Evolutionary conservation across 2,329 filamentous ascomycete species (phyloP).

Genomic region (Neopestalotiopsis sp.): DNA sequence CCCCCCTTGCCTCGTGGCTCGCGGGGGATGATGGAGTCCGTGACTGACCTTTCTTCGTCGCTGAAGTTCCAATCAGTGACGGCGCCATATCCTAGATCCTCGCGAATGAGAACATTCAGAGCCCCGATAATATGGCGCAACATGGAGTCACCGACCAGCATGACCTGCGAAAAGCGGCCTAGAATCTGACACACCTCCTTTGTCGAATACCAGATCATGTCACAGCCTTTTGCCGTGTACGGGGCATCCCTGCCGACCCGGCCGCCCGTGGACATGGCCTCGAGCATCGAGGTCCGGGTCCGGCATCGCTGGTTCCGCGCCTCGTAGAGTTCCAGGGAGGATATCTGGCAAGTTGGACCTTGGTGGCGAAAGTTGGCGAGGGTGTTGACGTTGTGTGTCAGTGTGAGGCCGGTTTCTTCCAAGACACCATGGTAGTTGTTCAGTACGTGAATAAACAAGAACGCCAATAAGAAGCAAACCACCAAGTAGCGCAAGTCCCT

Average conservation of each 20-base stretch:
- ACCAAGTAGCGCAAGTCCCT: not conserved
- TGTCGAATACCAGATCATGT: slow-evolving; percentile 53
- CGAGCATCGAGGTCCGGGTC: slow-evolving; percentile 41
- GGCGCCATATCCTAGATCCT: slow-evolving; percentile 52
- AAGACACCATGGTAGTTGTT: not conserved
- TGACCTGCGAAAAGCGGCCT: slow-evolving; percentile 49
- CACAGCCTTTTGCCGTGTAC: slow-evolving; percentile 49
- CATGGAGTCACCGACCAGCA: slow-evolving; percentile 55
- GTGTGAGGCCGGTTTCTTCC: not conserved
- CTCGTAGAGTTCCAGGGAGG: slow-evolving; percentile 47
- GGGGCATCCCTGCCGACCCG: slow-evolving; percentile 49
- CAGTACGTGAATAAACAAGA: not conserved
- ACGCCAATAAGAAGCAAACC: not conserved
- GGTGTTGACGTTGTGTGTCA: slow-evolving; percentile 31
- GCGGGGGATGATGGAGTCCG: not conserved
- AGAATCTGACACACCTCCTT: slow-evolving; percentile 50
- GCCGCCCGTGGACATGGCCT: slow-evolving; percentile 47
- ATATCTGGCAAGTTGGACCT: slow-evolving; percentile 44
- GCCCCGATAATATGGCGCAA: slow-evolving; percentile 52
- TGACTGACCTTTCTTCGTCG: slow-evolving; percentile 43
- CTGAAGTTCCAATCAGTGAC: slow-evolving; percentile 55
- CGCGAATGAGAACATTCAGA: slow-evolving; percentile 49
- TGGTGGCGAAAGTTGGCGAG: slow-evolving; percentile 48
- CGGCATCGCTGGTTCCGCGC: slow-evolving; percentile 39
- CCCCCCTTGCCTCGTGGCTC: not conserved